Conservation (phyloP, 139 green algal species). For the Auxenochlorella protothecoides region DNA sequence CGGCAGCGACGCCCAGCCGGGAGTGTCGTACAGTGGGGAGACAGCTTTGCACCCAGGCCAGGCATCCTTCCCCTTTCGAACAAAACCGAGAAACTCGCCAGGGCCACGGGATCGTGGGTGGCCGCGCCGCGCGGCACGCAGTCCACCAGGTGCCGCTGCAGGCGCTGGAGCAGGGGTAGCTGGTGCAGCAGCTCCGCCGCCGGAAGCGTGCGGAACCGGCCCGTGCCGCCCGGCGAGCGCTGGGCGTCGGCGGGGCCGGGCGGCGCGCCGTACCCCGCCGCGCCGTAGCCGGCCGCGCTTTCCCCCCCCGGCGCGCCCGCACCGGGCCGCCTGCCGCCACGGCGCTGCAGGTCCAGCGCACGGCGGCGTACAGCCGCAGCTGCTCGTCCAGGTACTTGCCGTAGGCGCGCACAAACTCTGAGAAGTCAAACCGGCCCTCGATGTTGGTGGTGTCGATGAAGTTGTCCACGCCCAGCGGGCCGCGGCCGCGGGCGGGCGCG, state of each 20-base stretch:
- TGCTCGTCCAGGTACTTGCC: constrained; percentile 84
- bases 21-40: no score
- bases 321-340: no score
- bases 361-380: neutral
- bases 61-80: no score
- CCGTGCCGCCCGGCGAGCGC: no score
- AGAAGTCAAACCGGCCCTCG: constrained; percentile 60
- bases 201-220: constrained; percentile 7
- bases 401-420: constrained; percentile 81
- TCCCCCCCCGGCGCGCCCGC: no score
- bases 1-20: no score
- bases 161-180: constrained; percentile 67
- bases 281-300: no score
- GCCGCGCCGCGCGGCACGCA: constrained; percentile 71
- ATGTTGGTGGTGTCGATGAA: constrained; percentile 42
- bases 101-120: constrained; percentile 47
- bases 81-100: constrained; percentile 14
- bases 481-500: constrained; percentile 9
- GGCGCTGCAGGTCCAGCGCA: no score
- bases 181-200: constrained; percentile 59
- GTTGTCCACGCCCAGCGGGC: constrained; percentile 47
- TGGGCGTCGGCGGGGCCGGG: no score
- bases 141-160: constrained; percentile 68
- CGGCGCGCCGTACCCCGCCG: no score
- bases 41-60: no score